phyloP scores from a whole-genome alignment of 2,329 filamentous ascomycete genomes.

The Ramichloridium luteum region DNA sequence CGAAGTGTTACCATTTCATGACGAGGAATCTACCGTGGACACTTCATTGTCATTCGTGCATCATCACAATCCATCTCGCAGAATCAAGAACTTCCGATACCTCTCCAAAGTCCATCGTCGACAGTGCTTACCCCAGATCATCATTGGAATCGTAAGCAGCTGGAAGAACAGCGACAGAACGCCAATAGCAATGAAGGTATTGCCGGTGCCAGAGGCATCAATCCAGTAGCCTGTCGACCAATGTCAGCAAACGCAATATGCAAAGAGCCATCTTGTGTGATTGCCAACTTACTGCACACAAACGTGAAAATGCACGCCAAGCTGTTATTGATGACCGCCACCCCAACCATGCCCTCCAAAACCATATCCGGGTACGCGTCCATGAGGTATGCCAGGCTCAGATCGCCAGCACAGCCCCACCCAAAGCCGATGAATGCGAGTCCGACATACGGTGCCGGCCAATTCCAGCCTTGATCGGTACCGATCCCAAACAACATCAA shows the following conservation, averaged over 20 bases:
- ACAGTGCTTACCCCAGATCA: slow-evolving; percentile 40
- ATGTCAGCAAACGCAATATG: slow-evolving; percentile 1
- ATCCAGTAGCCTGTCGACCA: slow-evolving; percentile 30
- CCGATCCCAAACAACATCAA: slow-evolving; percentile 44
- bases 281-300: slow-evolving; percentile 16
- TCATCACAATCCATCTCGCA: slow-evolving; percentile 17
- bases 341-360: slow-evolving; percentile 47
- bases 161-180: slow-evolving; percentile 41
- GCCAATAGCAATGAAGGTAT: slow-evolving; percentile 42
- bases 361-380: slow-evolving; percentile 47
- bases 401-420: slow-evolving; percentile 46
- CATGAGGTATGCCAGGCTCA: slow-evolving; percentile 40
- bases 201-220: slow-evolving; percentile 32
- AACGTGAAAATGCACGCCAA: slow-evolving; percentile 45
- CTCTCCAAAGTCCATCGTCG: slow-evolving; percentile 34
- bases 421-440: slow-evolving; percentile 48
- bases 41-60: no score
- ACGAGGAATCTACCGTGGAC: no score
- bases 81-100: slow-evolving; percentile 15
- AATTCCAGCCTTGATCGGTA: slow-evolving; percentile 38
- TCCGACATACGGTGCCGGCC: slow-evolving; percentile 43
- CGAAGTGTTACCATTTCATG: no score
- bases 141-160: slow-evolving; percentile 42
- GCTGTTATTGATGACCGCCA: slow-evolving; percentile 46
- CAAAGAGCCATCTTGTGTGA: neutral